Evolutionary conservation across 768 basidiomycete species (phyloP).

Genomic region (Fibroporia radiculosa): DNA sequence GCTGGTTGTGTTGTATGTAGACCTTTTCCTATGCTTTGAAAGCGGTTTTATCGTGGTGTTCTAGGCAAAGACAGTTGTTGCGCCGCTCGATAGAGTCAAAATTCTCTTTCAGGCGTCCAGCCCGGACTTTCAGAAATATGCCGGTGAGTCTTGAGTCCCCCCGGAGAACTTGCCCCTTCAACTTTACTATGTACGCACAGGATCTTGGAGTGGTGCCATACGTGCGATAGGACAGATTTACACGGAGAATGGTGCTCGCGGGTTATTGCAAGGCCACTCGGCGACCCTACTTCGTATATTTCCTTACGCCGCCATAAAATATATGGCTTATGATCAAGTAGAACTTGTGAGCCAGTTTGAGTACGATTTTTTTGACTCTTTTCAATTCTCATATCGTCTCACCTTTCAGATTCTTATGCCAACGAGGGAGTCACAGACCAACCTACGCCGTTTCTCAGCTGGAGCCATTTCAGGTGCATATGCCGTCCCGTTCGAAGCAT

Average conservation of each 20-base stretch:
- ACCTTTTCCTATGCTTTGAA: background rate
- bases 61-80: slow-evolving; percentile 91
- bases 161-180: slow-evolving; percentile 17
- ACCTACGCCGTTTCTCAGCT: slow-evolving; percentile 70
- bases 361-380: too few relatives aligned
- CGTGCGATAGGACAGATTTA: slow-evolving; percentile 72
- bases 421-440: slow-evolving; percentile 68
- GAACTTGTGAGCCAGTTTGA: slow-evolving; percentile 64
- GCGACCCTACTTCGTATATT: slow-evolving; percentile 91
- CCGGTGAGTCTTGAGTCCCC: slow-evolving; percentile 45
- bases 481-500: background rate
- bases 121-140: slow-evolving; percentile 89
- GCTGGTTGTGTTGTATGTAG: slow-evolving; percentile 91
- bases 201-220: slow-evolving; percentile 81
- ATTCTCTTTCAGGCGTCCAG: slow-evolving; percentile 98
- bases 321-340: slow-evolving; percentile 90
- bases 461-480: slow-evolving; percentile 79
- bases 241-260: slow-evolving; percentile 56
- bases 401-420: slow-evolving; percentile 95
- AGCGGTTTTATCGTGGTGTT: too few relatives aligned
- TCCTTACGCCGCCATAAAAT: slow-evolving; percentile 96
- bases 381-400: too few relatives aligned
- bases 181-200: slow-evolving; percentile 47
- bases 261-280: slow-evolving; percentile 93
- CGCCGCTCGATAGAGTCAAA: slow-evolving; percentile 95